Percentiles rank a stretch among this genome's conserved stretches.
These are phyloP conservation scores for Medicago lupulina DNA, from an alignment of 306 rosid genomes.

Conservation along the genomic window DNA sequence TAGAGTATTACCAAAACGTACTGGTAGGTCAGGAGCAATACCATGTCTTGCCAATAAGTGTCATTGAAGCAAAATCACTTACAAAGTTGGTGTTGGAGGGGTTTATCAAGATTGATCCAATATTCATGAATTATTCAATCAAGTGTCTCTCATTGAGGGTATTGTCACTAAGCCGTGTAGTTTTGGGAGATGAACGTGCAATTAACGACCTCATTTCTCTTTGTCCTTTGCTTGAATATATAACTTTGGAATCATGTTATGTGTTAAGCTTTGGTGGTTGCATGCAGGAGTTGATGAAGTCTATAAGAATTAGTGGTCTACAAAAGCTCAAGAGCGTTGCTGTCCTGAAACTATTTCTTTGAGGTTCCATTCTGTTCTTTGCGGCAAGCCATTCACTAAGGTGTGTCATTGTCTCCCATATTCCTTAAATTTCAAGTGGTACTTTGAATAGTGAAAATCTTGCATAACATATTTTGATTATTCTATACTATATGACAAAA, in stretches of 20 bases:
- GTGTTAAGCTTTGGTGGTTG: not conserved
- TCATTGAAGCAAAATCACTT: too few relatives aligned
- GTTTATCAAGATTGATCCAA: not conserved
- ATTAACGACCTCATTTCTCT: not conserved
- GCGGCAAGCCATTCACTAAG: too few relatives aligned
- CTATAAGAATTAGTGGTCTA: constrained; percentile 20
- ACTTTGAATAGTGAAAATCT: too few relatives aligned
- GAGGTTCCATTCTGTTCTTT: too few relatives aligned
- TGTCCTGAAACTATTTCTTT: too few relatives aligned
- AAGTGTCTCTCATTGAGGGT: not conserved
- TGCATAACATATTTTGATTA: too few relatives aligned
- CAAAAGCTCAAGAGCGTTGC: constrained; percentile 24
- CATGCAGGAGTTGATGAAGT: not conserved
- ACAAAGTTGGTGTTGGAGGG: not conserved
- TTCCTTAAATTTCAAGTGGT: too few relatives aligned
- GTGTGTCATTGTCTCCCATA: too few relatives aligned
- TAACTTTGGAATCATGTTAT: not conserved
- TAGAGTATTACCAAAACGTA: not conserved
- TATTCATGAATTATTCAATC: not conserved
- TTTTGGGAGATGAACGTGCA: too few relatives aligned
- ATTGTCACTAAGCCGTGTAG: not conserved
- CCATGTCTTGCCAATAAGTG: too few relatives aligned
- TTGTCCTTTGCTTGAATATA: constrained; percentile 31
- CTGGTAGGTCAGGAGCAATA: too few relatives aligned
- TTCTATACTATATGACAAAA: too few relatives aligned